Evolutionary conservation across 1,284 basidiomycete species (phyloP).

Genomic region (Serendipita sp.): DNA sequence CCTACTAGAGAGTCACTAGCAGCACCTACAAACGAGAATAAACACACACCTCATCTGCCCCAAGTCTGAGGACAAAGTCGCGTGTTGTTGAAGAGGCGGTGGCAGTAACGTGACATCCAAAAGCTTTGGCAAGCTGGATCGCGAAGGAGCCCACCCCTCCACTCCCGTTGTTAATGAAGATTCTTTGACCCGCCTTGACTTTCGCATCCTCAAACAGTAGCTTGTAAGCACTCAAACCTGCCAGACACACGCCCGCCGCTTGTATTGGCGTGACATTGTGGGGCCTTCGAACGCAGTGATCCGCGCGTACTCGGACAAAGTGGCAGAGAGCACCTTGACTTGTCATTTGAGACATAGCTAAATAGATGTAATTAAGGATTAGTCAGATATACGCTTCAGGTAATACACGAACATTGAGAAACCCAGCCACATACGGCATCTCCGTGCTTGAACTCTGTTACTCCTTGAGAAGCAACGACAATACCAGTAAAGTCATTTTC

Average conservation of each 20-base stretch:
- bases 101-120: constrained; percentile 39
- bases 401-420: constrained; percentile 23
- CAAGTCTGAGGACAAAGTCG: constrained; percentile 27
- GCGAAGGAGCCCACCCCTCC: constrained; percentile 47
- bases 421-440: constrained; percentile 46
- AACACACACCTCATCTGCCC: constrained; percentile 28
- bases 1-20: constrained; percentile 18
- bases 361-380: neutral
- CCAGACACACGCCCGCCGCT: constrained; percentile 43
- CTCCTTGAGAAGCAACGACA: constrained; percentile 36
- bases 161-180: constrained; percentile 55
- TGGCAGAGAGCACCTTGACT: constrained; percentile 39
- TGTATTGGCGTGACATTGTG: constrained; percentile 32
- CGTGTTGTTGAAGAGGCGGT: constrained; percentile 41
- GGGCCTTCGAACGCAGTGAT: constrained; percentile 33
- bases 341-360: constrained; percentile 16
- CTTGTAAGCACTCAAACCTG: constrained; percentile 42
- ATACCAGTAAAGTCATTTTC: constrained; percentile 51
- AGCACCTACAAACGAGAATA: neutral
- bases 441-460: constrained; percentile 34
- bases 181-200: constrained; percentile 31
- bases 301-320: constrained; percentile 33
- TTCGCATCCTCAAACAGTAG: constrained; percentile 29
- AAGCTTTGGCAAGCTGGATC: constrained; percentile 48
- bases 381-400: neutral